Conservation (phyloP, 768 basidiomycete species). For the Harrya chromipes region DNA sequence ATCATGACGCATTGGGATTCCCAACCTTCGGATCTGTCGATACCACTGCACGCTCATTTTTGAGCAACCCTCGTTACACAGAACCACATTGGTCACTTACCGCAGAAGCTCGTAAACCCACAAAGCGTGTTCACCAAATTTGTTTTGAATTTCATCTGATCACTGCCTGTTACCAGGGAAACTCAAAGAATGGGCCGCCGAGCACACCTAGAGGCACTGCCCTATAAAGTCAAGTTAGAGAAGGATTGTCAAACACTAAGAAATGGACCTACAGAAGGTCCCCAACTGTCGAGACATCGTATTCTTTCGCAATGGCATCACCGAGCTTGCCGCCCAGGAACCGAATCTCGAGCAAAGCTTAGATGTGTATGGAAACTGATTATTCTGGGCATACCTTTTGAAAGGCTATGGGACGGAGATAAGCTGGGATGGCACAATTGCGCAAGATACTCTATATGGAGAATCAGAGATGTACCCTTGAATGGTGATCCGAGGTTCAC, state of each 20-base stretch:
- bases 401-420: conserved; percentile 82
- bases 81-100: conserved; percentile 37
- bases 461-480: conserved; percentile 1
- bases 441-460: conserved; percentile 72
- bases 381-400: conserved; percentile 56
- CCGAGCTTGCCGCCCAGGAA: conserved; percentile 96
- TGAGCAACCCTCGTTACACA: background rate
- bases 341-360: conserved; percentile 60
- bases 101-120: conserved; percentile 94
- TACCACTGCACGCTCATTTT: conserved; percentile 50
- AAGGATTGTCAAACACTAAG: background rate
- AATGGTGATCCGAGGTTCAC: conserved; percentile 35
- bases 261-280: conserved; percentile 72
- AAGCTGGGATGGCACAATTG: conserved; percentile 78
- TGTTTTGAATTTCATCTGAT: conserved; percentile 72
- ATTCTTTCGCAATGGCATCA: conserved; percentile 79
- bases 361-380: background rate
- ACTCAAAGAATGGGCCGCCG: background rate
- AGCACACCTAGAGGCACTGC: conserved; percentile 53
- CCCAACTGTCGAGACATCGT: conserved; percentile 83
- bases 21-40: conserved; percentile 85
- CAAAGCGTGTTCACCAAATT: conserved; percentile 76
- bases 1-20: background rate
- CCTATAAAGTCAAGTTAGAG: conserved; percentile 32
- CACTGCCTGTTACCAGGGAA: conserved; percentile 4